Conservation (phyloP, 306 rosid species). For the Delonix regia region DNA sequence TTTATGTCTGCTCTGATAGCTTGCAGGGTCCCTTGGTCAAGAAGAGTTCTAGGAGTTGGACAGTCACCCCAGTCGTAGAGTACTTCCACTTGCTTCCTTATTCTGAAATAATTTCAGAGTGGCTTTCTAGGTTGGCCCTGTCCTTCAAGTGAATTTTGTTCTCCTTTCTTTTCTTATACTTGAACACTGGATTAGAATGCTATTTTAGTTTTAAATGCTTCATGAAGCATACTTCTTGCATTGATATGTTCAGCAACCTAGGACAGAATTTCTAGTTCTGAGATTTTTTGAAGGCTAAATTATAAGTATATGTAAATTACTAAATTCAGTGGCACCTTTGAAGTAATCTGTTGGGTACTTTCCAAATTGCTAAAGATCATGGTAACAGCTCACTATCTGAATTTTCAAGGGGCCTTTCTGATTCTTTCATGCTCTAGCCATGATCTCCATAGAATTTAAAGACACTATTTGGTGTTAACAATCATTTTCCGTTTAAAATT, state of each 20-base stretch:
- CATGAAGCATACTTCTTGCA: conserved; percentile 28
- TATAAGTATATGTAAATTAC: not conserved
- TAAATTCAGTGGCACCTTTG: conserved; percentile 7
- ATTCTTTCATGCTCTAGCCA: conserved; percentile 16
- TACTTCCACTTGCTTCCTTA: conserved; percentile 86
- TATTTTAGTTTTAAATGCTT: conserved; percentile 22
- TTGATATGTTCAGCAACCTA: not conserved
- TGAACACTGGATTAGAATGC: conserved; percentile 8
- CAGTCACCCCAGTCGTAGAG: conserved; percentile 57
- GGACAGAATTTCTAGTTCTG: not conserved
- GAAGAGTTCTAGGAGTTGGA: conserved; percentile 61
- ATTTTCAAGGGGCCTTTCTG: conserved; percentile 9
- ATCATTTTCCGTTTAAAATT: conserved; percentile 14
- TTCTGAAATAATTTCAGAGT: conserved; percentile 57
- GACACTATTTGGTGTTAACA: conserved; percentile 10
- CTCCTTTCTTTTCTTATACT: conserved; percentile 21
- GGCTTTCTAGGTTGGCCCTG: conserved; percentile 62
- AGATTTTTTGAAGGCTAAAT: not conserved
- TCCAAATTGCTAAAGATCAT: conserved; percentile 10
- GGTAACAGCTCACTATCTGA: conserved; percentile 21
- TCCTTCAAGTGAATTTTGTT: conserved; percentile 5
- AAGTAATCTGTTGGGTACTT: conserved; percentile 13
- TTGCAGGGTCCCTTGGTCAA: conserved; percentile 74
- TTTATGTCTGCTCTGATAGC: conserved; percentile 47
- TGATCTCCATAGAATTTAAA: conserved; percentile 15